These are phyloP conservation scores for Cinnamomum chago DNA, from an alignment of 164 flowering plant genomes.

Conservation along the genomic window DNA sequence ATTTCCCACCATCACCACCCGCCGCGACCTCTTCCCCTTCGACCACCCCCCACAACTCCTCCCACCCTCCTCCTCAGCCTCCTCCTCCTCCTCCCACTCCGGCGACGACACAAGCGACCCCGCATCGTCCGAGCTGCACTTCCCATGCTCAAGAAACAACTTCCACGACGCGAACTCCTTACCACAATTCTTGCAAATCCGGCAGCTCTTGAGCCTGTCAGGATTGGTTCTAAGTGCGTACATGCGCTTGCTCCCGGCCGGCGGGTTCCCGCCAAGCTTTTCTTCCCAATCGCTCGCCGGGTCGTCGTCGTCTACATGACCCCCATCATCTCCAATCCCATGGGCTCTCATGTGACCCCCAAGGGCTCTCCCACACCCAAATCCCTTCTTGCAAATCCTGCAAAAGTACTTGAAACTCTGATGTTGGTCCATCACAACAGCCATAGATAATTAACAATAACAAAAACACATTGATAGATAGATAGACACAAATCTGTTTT, in stretches of 20 bases:
- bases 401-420: constrained; percentile 69
- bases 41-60: constrained; percentile 53
- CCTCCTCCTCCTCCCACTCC: constrained; percentile 35
- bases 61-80: constrained; percentile 37
- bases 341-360: constrained; percentile 99
- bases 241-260: constrained; percentile 48
- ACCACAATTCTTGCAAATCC: constrained; percentile 83
- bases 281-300: constrained; percentile 50
- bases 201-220: constrained; percentile 59
- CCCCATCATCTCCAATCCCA: constrained; percentile 74
- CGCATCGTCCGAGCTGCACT: constrained; percentile 45
- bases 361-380: constrained; percentile 86
- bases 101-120: constrained; percentile 53
- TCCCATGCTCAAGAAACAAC: constrained; percentile 85
- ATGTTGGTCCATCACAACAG: constrained; percentile 39
- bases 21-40: constrained; percentile 64
- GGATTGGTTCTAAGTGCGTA: constrained; percentile 82
- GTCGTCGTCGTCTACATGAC: constrained; percentile 57
- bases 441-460: constrained; percentile 11
- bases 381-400: constrained; percentile 86
- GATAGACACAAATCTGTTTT: constrained; percentile 3
- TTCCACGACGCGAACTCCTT: constrained; percentile 88
- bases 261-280: constrained; percentile 25
- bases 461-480: background rate
- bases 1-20: constrained; percentile 53